Evolutionary conservation across 2,329 filamentous ascomycete species (phyloP).

Genomic region (Phyllosticta paracitricarpa): DNA sequence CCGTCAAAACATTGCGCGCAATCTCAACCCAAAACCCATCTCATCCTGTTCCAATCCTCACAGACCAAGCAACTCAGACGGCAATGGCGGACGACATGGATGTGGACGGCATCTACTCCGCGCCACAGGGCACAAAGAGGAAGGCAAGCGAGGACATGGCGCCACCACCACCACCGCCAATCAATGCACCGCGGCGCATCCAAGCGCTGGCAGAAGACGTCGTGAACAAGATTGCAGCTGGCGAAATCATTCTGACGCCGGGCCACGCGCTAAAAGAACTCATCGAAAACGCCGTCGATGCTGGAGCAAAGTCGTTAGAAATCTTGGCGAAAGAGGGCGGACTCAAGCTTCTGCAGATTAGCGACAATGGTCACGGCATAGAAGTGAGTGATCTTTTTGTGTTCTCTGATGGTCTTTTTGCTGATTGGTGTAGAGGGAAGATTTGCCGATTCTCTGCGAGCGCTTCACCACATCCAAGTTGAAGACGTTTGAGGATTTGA

Average conservation of each 20-base stretch:
- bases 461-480: conserved; percentile 96
- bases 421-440: conserved; percentile 58
- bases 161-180: not conserved
- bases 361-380: conserved; percentile 93
- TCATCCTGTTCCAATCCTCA: too few relatives aligned
- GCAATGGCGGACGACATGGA: conserved; percentile 25
- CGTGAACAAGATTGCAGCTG: conserved; percentile 96
- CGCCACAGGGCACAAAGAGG: conserved; percentile 24
- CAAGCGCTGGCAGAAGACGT: conserved; percentile 85
- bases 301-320: conserved; percentile 85
- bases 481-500: conserved; percentile 83
- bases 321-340: conserved; percentile 91
- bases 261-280: conserved; percentile 94
- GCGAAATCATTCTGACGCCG: conserved; percentile 95
- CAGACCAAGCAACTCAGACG: not conserved
- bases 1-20: too few relatives aligned
- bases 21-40: too few relatives aligned
- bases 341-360: conserved; percentile 89
- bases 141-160: conserved; percentile 21
- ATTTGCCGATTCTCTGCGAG: conserved; percentile 84
- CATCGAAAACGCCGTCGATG: conserved; percentile 94
- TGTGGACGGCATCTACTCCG: conserved; percentile 12
- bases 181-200: conserved; percentile 34
- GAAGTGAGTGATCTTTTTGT: conserved; percentile 47
- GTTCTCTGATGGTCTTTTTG: not conserved